phyloP scores from a whole-genome alignment of 768 basidiomycete genomes.

The Pulveroboletus frians region DNA sequence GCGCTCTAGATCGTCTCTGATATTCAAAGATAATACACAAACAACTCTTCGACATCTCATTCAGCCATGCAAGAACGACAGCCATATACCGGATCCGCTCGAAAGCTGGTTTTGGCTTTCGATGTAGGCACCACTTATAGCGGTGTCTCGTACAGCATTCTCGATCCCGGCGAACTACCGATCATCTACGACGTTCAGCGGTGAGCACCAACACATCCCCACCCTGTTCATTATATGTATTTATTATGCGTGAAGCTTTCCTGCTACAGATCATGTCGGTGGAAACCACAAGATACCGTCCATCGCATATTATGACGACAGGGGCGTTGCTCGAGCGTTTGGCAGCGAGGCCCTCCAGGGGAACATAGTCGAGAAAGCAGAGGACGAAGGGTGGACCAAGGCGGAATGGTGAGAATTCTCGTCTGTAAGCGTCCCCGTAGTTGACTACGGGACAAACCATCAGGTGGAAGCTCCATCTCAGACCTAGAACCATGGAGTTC shows the following conservation, averaged over 20 bases:
- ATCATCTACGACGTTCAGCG: slow-evolving; percentile 19
- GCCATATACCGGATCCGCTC: slow-evolving; percentile 38
- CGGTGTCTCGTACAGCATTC: slow-evolving; percentile 41
- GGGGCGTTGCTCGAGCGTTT: slow-evolving; percentile 36
- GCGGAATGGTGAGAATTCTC: slow-evolving; percentile 27
- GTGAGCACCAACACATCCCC: slow-evolving; percentile 7
- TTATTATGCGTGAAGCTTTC: slow-evolving; percentile 34
- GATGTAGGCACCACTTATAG: slow-evolving; percentile 52
- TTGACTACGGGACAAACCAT: slow-evolving; percentile 4
- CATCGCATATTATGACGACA: slow-evolving; percentile 41
- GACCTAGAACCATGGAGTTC: slow-evolving; percentile 23
- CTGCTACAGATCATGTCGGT: slow-evolving; percentile 42
- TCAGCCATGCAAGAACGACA: slow-evolving; percentile 27
- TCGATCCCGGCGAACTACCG: slow-evolving; percentile 28
- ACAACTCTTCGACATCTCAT: background rate
- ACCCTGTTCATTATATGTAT: background rate
- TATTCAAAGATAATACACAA: background rate
- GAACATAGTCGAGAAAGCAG: slow-evolving; percentile 35
- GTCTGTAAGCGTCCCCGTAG: background rate
- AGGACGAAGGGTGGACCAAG: slow-evolving; percentile 32
- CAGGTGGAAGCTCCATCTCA: slow-evolving; percentile 36
- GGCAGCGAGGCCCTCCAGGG: slow-evolving; percentile 16
- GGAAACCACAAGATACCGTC: slow-evolving; percentile 49
- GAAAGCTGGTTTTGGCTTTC: slow-evolving; percentile 45
- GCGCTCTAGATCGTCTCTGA: background rate